Evolutionary conservation across 768 basidiomycete genomes (phyloP).

Genomic region (Trametes coccinea): DNA sequence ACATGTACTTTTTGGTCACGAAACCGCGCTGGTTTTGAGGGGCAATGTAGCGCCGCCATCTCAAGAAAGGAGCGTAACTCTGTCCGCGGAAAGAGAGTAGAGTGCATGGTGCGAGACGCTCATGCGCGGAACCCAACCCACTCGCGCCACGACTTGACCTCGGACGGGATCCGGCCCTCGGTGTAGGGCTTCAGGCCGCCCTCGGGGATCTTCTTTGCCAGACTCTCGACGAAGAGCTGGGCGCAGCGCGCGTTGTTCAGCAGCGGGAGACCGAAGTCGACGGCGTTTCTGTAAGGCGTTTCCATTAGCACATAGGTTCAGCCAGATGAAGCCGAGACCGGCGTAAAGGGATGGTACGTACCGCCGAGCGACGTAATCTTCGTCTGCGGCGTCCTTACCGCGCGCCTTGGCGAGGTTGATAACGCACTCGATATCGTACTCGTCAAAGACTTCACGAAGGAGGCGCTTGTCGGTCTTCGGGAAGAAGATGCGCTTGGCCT

Average conservation of each 20-base stretch:
- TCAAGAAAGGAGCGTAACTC: background rate
- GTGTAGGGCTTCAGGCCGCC: slow-evolving; percentile 77
- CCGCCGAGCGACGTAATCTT: slow-evolving; percentile 96
- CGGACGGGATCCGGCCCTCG: slow-evolving; percentile 87
- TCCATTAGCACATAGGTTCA: background rate
- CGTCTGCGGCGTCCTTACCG: slow-evolving; percentile 75
- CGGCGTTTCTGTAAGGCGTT: slow-evolving; percentile 66
- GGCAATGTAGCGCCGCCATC: background rate
- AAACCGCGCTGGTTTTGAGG: background rate
- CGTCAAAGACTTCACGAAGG: slow-evolving; percentile 89
- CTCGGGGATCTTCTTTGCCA: slow-evolving; percentile 80
- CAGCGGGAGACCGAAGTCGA: slow-evolving; percentile 92
- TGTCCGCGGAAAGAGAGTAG: background rate
- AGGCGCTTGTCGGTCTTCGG: slow-evolving; percentile 96
- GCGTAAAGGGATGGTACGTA: slow-evolving; percentile 36
- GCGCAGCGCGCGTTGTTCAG: slow-evolving; percentile 91
- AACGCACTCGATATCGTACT: slow-evolving; percentile 92
- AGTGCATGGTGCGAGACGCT: slow-evolving; percentile 15
- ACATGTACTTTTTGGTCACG: slow-evolving; percentile 23
- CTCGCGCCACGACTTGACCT: slow-evolving; percentile 91
- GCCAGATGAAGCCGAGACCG: background rate
- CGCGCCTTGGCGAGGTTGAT: slow-evolving; percentile 88
- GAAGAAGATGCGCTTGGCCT: slow-evolving; percentile 90
- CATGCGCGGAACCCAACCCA: slow-evolving; percentile 76
- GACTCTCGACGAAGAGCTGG: slow-evolving; percentile 84